Base-by-base conservation (phyloP, 1,284 basidiomycete genomes). In the Papiliotrema laurentii region DNA sequence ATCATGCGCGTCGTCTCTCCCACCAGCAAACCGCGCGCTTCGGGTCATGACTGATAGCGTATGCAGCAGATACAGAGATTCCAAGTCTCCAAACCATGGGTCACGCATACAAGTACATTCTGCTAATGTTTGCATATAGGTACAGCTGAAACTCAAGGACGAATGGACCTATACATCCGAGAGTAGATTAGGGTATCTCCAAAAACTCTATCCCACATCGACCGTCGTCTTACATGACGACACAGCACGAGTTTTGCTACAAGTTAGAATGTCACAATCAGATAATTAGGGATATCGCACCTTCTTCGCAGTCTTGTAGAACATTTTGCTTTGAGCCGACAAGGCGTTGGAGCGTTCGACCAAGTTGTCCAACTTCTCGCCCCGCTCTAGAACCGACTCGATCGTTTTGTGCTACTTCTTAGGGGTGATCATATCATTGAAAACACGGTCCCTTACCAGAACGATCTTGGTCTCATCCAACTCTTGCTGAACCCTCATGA, bases 351-450 rank as follows among this genome's bases (percentile, higher is more conserved):
- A 97, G 45, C 93, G 82, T 63, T 97, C 94, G 3, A 99, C 94
- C 19, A 98, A 79, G 72, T 93, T 92, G 74, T 98, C 94, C 41
- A 99, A 81, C 75, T 93, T 96, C 80, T 98, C 94, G 35, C 96
- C 96, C 28, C 96, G 83, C 72, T 96, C 85, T 31, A 99, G 80
- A 2, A 99, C 94, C 2, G 87, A 89, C 71, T 99, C 96, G 66
- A 99, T 99, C 14, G 96, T 99, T 80, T 98, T 97, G 80, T 98
- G 96, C 89, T 94, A n/a, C n/a, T n/a, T n/a, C n/a, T n/a, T 65
- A 40, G 24, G 7, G 18, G 19, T 28, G 33, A 31, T 31, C 39
- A 19, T 24, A 30, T 18, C 35, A 22, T 5, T n/a, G 21, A 19
- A 27, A 28, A 30, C 18, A 14, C 0, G 31, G 55, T 36, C 25